These are phyloP conservation scores for Coniochaeta hoffmannii DNA, from an alignment of 2,329 filamentous ascomycete species.

Conservation along the genomic window DNA sequence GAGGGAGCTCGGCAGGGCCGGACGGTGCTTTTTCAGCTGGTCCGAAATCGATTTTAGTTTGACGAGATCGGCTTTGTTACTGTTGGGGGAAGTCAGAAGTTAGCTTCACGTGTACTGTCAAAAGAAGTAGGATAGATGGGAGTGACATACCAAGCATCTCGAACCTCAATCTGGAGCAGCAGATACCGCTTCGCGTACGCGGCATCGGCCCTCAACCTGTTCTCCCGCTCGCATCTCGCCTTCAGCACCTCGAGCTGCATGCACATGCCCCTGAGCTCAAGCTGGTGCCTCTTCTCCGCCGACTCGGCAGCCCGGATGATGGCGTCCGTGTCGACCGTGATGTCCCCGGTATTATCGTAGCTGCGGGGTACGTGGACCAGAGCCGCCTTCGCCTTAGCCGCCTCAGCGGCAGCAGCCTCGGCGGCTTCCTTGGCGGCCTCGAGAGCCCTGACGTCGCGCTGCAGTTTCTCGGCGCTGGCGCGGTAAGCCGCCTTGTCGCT, in stretches of 20 bases:
- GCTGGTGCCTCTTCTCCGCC: conserved; percentile 62
- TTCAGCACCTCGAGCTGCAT: conserved; percentile 91
- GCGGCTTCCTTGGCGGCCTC: conserved; percentile 31
- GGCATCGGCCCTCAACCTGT: conserved; percentile 69
- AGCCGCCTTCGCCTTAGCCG: conserved; percentile 16
- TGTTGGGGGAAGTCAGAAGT: conserved; percentile 29
- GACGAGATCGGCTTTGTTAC: conserved; percentile 85
- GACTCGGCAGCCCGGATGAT: conserved; percentile 50
- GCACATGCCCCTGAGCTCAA: conserved; percentile 72
- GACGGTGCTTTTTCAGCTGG: conserved; percentile 29
- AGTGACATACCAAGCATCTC: conserved; percentile 76
- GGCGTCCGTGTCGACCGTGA: conserved; percentile 49
- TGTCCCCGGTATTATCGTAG: conserved; percentile 19
- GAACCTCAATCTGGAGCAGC: conserved; percentile 70
- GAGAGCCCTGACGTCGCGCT: conserved; percentile 40
- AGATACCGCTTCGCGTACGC: conserved; percentile 85
- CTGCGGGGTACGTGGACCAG: conserved; percentile 9
- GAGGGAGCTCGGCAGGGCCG: conserved; percentile 24
- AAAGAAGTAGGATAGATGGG: conserved; percentile 4
- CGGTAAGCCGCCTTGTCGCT: conserved; percentile 55
- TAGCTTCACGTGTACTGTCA: not conserved
- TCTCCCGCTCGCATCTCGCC: conserved; percentile 72
- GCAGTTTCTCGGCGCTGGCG: conserved; percentile 45
- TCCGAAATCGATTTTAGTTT: conserved; percentile 81
- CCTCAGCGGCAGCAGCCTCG: conserved; percentile 21